A percentile compares a stretch with the other conserved stretches of the same genome.
Evolutionary conservation across 73 alveolate genomes (phyloP).

Genomic region (Diophrys appendiculata): DNA sequence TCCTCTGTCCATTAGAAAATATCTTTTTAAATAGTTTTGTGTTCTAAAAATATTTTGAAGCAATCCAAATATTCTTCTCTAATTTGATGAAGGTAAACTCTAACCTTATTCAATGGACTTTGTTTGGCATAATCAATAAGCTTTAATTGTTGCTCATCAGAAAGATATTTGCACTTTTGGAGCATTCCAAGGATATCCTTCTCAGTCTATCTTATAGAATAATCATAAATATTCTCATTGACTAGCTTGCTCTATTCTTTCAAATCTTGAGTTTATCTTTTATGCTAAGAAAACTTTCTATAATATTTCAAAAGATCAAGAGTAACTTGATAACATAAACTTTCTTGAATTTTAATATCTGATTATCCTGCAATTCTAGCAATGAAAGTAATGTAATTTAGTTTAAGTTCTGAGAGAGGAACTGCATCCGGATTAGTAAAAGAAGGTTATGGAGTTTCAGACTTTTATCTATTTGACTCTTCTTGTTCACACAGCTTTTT

Average conservation of each 20-base stretch:
- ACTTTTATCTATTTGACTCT: slow-evolving; percentile 1
- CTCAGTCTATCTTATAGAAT: slow-evolving; percentile 19
- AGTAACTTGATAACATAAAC: not conserved
- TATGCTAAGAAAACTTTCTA: slow-evolving; percentile 1
- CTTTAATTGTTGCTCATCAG: slow-evolving; percentile 20
- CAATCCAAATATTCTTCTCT: slow-evolving; percentile 31
- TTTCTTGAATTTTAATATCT: slow-evolving; percentile 14
- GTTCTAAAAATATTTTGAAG: slow-evolving; percentile 9
- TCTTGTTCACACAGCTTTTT: not conserved
- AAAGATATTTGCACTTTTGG: slow-evolving; percentile 10
- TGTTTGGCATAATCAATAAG: slow-evolving; percentile 28
- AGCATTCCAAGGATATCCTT: slow-evolving; percentile 29
- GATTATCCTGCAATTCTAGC: slow-evolving; percentile 23
- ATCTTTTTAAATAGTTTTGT: slow-evolving; percentile 31
- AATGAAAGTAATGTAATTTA: slow-evolving; percentile 19
- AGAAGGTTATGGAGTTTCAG: slow-evolving; percentile 1
- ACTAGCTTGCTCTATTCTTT: not conserved
- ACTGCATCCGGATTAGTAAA: not conserved
- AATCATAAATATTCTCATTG: slow-evolving; percentile 18
- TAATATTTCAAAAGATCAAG: slow-evolving; percentile 17
- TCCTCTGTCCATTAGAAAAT: slow-evolving; percentile 39
- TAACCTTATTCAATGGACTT: slow-evolving; percentile 30
- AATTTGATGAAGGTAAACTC: slow-evolving; percentile 16
- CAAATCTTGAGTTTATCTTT: not conserved
- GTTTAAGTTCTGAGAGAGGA: slow-evolving; percentile 10